Evolutionary conservation across 805 yeast species (phyloP), one percentile per base, ranked within the genome.

Genomic region (Wickerhamiella azymoides): DNA sequence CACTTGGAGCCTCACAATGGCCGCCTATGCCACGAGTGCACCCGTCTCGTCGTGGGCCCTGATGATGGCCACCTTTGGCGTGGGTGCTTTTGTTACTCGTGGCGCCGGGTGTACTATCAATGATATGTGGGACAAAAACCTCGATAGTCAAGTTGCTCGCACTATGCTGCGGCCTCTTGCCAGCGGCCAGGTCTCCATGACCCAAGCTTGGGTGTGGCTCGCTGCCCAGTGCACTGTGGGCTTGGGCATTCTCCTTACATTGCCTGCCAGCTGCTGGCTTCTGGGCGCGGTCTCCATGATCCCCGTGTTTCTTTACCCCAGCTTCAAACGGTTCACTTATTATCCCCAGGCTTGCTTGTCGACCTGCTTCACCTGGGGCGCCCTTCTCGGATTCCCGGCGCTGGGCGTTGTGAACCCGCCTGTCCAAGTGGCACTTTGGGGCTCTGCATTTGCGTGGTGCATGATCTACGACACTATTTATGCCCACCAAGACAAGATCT

Each of bases 31-130:
- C 2, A 64, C 77, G 2, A 50, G 50, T 11, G 94, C 96, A 0
- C 79, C 95, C 0, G 45, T 85, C 1, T 49, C 73, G 0, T 71
- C 77, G 1, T 79, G 89, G 0, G 49, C 71, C 0, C 73, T 71
- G 57, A 84, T 79, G 57, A 59, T 84, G 28, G 71, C 75, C 0
- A 65, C 86, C 11, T 92, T 86, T 59, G 78, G 89, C 4, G 68
- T 80, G 3, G 99, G 99, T 11, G 74, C 96, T 0, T 57, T 88
- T 35, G 70, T 89, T 14, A 92, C 93, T 94, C 74, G 99, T 62
- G 96, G 97, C 24, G 96, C 96, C 1, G 99, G 98, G 0, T 92
- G 99, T 61, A 88, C 95, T 0, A 79, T 92, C 46, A 92, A 92
- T 60, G 99, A 92, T 62, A 68, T 89, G 39, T 68, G 80, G 59